Evolutionary conservation across 148 eudicot species (phyloP).

Genomic region (Spergularia bocconei): DNA sequence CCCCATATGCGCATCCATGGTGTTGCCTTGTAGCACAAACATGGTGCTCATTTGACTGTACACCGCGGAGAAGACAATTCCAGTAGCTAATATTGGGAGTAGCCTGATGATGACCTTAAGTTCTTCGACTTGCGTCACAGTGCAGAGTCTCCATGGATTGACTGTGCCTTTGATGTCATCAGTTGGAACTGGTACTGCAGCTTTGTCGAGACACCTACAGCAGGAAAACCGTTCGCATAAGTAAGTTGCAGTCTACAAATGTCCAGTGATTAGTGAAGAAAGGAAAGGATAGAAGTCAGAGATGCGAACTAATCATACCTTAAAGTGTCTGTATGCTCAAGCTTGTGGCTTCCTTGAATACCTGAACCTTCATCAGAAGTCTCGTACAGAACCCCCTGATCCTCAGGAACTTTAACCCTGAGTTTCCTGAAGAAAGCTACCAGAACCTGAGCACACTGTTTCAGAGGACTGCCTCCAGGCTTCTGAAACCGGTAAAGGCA

Average conservation of each 20-base stretch:
- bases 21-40: constrained; percentile 56
- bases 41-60: constrained; percentile 58
- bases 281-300: not conserved
- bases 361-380: constrained; percentile 33
- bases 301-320: constrained; percentile 22
- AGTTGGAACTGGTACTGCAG: constrained; percentile 36
- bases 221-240: not conserved
- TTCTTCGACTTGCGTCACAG: constrained; percentile 60
- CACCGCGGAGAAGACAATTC: constrained; percentile 41
- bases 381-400: constrained; percentile 39
- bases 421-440: constrained; percentile 41
- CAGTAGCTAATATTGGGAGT: constrained; percentile 55
- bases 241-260: not conserved
- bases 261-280: not conserved
- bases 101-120: constrained; percentile 41
- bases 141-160: constrained; percentile 53
- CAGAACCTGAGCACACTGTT: constrained; percentile 46
- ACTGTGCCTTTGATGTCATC: constrained; percentile 29
- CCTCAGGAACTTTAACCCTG: constrained; percentile 35
- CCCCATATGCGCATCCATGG: constrained; percentile 48
- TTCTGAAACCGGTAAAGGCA: constrained; percentile 40
- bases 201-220: constrained; percentile 45
- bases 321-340: constrained; percentile 41
- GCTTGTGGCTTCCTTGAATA: constrained; percentile 51
- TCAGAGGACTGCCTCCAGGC: constrained; percentile 60